phyloP scores from a whole-genome alignment of 768 basidiomycete genomes.

The Porphyrellus cyaneotinctus region DNA sequence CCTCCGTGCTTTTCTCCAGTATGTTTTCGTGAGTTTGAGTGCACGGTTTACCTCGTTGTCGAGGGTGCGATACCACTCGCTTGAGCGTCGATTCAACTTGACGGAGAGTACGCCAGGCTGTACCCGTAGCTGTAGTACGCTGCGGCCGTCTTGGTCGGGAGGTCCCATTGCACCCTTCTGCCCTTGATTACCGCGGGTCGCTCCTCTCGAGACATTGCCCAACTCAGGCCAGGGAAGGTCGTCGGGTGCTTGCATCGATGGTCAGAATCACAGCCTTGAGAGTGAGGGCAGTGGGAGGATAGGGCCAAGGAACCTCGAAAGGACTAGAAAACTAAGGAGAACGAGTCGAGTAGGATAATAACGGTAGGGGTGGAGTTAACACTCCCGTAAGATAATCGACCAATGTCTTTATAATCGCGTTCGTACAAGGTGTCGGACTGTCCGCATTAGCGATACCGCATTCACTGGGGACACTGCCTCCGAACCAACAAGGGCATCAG shows the following conservation, averaged over 20 bases:
- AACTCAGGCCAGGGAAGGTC: slow-evolving; percentile 86
- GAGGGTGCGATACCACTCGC: slow-evolving; percentile 79
- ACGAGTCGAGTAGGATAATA: slow-evolving; percentile 21
- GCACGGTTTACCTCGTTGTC: slow-evolving; percentile 77
- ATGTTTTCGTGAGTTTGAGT: slow-evolving; percentile 80
- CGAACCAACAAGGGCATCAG: slow-evolving; percentile 27
- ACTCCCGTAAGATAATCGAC: slow-evolving; percentile 34
- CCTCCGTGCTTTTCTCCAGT: slow-evolving; percentile 78
- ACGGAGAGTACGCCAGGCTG: slow-evolving; percentile 81
- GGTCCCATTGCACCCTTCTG: slow-evolving; percentile 75
- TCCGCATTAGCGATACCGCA: slow-evolving; percentile 35
- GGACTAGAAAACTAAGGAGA: slow-evolving; percentile 10
- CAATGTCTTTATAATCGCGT: slow-evolving; percentile 35
- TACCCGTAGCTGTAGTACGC: slow-evolving; percentile 72
- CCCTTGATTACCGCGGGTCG: slow-evolving; percentile 81
- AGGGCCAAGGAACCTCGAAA: slow-evolving; percentile 14
- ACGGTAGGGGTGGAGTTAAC: slow-evolving; percentile 35
- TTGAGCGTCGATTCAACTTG: slow-evolving; percentile 66
- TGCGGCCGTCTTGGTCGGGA: slow-evolving; percentile 72
- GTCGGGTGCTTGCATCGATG: slow-evolving; percentile 47
- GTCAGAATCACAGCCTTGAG: slow-evolving; percentile 5
- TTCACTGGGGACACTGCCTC: slow-evolving; percentile 32
- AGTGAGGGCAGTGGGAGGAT: slow-evolving; percentile 8
- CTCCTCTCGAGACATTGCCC: slow-evolving; percentile 80
- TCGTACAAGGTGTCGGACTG: slow-evolving; percentile 24